Evolutionary conservation across 2,329 filamentous ascomycete species (phyloP).

Genomic region (Monilinia aucupariae): DNA sequence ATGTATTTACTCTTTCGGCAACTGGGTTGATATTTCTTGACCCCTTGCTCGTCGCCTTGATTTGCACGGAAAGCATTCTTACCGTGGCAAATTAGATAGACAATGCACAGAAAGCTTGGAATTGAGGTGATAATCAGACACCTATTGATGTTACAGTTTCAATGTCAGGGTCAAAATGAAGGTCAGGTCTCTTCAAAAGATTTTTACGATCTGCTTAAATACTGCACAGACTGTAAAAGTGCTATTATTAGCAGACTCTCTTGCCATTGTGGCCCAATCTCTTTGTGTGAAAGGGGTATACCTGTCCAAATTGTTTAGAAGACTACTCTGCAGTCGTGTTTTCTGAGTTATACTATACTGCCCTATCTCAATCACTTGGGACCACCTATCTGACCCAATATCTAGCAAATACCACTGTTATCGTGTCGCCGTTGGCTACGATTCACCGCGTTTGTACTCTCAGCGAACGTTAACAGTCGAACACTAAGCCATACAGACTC

Average conservation of each 20-base stretch:
- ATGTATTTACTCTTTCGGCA: constrained; percentile 32
- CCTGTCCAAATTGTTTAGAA: constrained; percentile 38
- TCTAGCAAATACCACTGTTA: constrained; percentile 26
- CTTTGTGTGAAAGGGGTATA: constrained; percentile 39
- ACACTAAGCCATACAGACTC: constrained; percentile 18
- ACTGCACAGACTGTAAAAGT: constrained; percentile 31
- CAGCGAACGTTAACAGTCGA: constrained; percentile 30
- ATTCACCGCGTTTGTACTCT: constrained; percentile 38
- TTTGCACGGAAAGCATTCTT: constrained; percentile 30
- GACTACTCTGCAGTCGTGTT: constrained; percentile 30
- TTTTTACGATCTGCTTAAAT: constrained; percentile 6
- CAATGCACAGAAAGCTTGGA: constrained; percentile 32
- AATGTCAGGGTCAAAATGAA: constrained; percentile 35
- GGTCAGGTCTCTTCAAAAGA: constrained; percentile 8
- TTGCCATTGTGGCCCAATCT: constrained; percentile 35
- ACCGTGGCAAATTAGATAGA: constrained; percentile 27
- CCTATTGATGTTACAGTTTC: constrained; percentile 32
- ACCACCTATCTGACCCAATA: neutral
- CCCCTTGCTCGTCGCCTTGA: constrained; percentile 25
- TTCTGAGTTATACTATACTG: constrained; percentile 24
- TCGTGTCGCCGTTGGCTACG: constrained; percentile 38
- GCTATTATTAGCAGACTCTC: constrained; percentile 35
- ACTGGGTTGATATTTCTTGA: constrained; percentile 30
- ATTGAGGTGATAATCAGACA: constrained; percentile 32
- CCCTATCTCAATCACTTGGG: neutral